A percentile compares a stretch with the other conserved stretches of the same genome.
These are phyloP conservation scores for Silene noctiflora DNA, from an alignment of 179 eudicot species.

Conservation along the genomic window DNA sequence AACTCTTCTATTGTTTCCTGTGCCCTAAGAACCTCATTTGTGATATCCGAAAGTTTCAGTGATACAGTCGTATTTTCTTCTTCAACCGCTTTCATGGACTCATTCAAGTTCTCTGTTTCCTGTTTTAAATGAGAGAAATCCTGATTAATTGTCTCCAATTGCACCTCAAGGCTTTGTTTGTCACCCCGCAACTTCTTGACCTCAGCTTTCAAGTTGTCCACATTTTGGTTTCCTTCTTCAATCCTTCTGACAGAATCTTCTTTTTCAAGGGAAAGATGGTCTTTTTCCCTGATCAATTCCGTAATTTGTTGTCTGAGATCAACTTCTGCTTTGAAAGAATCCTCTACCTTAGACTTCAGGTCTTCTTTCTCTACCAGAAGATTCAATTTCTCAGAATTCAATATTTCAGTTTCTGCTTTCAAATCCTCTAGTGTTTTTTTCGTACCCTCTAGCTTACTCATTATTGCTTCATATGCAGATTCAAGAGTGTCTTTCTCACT, in stretches of 20 bases:
- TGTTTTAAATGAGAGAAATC: conserved; percentile 22
- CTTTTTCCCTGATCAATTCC: conserved; percentile 28
- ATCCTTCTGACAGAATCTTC: conserved; percentile 24
- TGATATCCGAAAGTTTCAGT: conserved; percentile 20
- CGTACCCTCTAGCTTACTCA: conserved; percentile 31
- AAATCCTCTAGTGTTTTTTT: conserved; percentile 33
- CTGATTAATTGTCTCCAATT: conserved; percentile 15
- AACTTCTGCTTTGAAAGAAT: conserved; percentile 20
- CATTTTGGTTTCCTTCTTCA: conserved; percentile 23
- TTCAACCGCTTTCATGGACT: conserved; percentile 16
- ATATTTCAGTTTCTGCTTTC: conserved; percentile 29
- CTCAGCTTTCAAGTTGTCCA: conserved; percentile 26
- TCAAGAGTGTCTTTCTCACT: conserved; percentile 55
- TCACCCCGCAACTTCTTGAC: conserved; percentile 36
- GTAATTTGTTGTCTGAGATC: conserved; percentile 32
- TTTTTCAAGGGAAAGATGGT: conserved; percentile 26
- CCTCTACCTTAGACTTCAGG: conserved; percentile 24
- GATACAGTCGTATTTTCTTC: conserved; percentile 28
- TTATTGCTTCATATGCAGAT: conserved; percentile 35
- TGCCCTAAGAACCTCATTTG: conserved; percentile 22
- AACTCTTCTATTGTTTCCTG: conserved; percentile 28
- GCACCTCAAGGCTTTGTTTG: conserved; percentile 34
- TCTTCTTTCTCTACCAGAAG: conserved; percentile 31
- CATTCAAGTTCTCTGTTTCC: conserved; percentile 25
- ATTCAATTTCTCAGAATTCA: conserved; percentile 34